Conservation (phyloP, 768 basidiomycete genomes). For the Calocera cornea region DNA sequence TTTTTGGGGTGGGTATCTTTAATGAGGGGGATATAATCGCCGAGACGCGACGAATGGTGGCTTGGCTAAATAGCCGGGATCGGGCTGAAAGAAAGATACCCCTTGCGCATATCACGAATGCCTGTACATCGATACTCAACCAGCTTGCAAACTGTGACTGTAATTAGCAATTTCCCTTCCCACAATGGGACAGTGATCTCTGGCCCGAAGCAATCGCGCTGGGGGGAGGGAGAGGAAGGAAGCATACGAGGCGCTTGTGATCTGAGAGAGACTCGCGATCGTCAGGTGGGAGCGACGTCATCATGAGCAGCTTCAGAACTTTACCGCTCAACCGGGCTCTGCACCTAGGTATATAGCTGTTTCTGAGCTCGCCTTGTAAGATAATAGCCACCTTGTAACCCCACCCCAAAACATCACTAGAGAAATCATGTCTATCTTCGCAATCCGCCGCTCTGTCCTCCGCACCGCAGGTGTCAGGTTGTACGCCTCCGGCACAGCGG, state of each 20-base stretch:
- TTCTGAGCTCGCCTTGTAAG: too few relatives aligned
- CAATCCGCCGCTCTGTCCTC: background rate
- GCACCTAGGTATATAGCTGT: too few relatives aligned
- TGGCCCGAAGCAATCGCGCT: background rate
- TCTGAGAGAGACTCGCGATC: background rate
- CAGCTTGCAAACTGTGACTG: background rate
- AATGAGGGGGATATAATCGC: background rate
- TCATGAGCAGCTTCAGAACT: background rate
- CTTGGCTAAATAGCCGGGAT: background rate
- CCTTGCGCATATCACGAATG: too few relatives aligned
- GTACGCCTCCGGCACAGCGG: background rate
- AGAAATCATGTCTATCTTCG: background rate
- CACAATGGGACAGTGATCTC: too few relatives aligned
- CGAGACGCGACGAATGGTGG: background rate
- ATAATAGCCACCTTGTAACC: too few relatives aligned
- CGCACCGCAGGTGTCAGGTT: background rate
- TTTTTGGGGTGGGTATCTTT: background rate
- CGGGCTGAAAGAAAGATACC: too few relatives aligned
- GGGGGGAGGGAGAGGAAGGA: background rate
- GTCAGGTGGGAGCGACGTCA: background rate
- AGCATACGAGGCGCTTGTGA: background rate
- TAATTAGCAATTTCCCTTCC: background rate
- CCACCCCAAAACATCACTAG: too few relatives aligned
- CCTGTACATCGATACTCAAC: background rate
- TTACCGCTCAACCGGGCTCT: background rate